Base-by-base conservation (phyloP, 2,329 filamentous ascomycete species). In the Paraphaeosphaeria sporulosa region DNA sequence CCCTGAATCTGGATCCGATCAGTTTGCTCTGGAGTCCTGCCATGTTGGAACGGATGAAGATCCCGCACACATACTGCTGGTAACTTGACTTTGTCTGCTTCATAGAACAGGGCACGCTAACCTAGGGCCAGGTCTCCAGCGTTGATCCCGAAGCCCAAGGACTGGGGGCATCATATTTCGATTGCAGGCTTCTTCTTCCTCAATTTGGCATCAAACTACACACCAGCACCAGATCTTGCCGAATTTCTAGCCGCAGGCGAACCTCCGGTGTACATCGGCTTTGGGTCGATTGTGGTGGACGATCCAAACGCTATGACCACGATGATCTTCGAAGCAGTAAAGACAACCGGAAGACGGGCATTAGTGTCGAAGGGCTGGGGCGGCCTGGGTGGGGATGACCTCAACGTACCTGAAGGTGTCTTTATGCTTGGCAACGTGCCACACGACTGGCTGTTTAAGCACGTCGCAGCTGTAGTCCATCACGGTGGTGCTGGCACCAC, bases 41-140 rank as follows among this genome's bases (percentile, higher is more conserved):
- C 3, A 86, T 96, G 74, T 81, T 96, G 15, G 88, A 87, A 47
- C 87, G 92, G 34, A 81, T 97, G 34, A 86, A 86, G 49, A 85
- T 97, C 17, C 93, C 94, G 0, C 92, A 92, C 68, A 96, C 94
- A 0, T 98, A 97, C 73, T 95, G 93, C 78, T 97, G 94, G 93
- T 83, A 69, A 61, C 70, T 57, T 10, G 0, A 17, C 15, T 8
- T 19, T 1, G 38, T 46, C 32, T 30, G 13, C 5, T 25, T 42
- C 13, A n/a, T 15, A 12, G 10, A 4, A 46, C 30, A 46, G 15
- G 23, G n/a, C n/a, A 13, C 42, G 23, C 9, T 13, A 67, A 60
- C 55, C 60, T 66, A 51, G 19, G 1, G 25, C 2, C 49, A 76
- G 73, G 75, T 78, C 77, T 13, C 78, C 78, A 13, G 76, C 76